These are phyloP conservation scores for Chondrus crispus DNA, from an alignment of 23 red algal species.

Conservation along the genomic window DNA sequence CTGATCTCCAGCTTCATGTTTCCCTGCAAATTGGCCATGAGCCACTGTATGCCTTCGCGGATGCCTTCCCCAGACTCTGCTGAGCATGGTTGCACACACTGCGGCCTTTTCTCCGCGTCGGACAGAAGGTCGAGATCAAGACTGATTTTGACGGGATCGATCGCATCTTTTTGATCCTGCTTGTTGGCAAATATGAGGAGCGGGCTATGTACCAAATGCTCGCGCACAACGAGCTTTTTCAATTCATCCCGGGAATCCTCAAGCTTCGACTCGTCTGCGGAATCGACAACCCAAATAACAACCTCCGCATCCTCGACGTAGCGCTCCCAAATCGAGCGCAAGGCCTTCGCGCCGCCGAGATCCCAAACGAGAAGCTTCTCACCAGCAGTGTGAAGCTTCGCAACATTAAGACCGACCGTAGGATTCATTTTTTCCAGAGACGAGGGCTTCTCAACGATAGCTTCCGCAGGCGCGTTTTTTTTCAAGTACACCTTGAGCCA, in stretches of 20 bases:
- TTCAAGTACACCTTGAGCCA: constrained; percentile 55
- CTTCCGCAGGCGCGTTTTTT: neutral
- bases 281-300: constrained; percentile 84
- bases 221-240: constrained; percentile 5
- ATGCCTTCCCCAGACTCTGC: constrained; percentile 56
- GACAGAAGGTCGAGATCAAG: constrained; percentile 48
- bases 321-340: constrained; percentile 79
- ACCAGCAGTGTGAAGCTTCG: constrained; percentile 31
- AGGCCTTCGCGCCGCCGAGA: constrained; percentile 65
- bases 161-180: constrained; percentile 46
- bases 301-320: constrained; percentile 79
- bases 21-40: constrained; percentile 27
- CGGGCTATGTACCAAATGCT: constrained; percentile 8
- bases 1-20: constrained; percentile 43
- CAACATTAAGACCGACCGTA: constrained; percentile 87
- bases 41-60: constrained; percentile 60
- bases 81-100: constrained; percentile 71
- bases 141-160: constrained; percentile 62
- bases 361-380: constrained; percentile 78
- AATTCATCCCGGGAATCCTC: constrained; percentile 26
- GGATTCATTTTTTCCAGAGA: constrained; percentile 46
- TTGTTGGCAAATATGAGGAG: constrained; percentile 55
- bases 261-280: constrained; percentile 14
- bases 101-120: constrained; percentile 64
- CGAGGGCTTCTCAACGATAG: neutral